Evolutionary conservation across 2,329 filamentous ascomycete species (phyloP).

Genomic region (Diaporthe velutina): DNA sequence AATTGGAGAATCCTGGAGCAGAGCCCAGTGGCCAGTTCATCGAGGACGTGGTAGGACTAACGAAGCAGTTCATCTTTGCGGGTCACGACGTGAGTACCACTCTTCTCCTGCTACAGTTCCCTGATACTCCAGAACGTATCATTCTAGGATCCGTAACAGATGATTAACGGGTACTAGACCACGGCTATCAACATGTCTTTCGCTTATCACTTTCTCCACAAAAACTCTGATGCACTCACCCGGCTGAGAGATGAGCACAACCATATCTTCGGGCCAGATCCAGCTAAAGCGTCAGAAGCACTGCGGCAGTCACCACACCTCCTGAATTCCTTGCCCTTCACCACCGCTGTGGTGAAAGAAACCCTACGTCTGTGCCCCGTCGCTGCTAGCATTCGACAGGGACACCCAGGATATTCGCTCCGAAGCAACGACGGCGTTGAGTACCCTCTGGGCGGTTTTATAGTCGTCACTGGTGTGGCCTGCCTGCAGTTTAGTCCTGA

Average conservation of each 20-base stretch:
- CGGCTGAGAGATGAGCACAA: slow-evolving; percentile 46
- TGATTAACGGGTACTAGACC: too few species aligned
- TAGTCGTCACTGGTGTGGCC: slow-evolving; percentile 40
- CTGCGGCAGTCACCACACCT: slow-evolving; percentile 57
- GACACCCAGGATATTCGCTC: slow-evolving; percentile 48
- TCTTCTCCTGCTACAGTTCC: too few species aligned
- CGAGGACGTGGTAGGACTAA: slow-evolving; percentile 38
- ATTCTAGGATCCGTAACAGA: too few species aligned
- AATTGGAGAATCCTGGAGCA: not conserved
- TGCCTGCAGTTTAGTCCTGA: slow-evolving; percentile 48
- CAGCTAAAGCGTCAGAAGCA: slow-evolving; percentile 49
- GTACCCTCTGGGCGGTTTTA: slow-evolving; percentile 52
- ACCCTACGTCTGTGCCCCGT: slow-evolving; percentile 65
- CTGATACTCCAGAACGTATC: too few species aligned
- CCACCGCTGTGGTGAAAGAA: slow-evolving; percentile 66
- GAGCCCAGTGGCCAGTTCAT: slow-evolving; percentile 14
- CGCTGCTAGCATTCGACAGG: slow-evolving; percentile 53
- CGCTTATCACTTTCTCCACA: slow-evolving; percentile 40
- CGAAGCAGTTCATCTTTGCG: slow-evolving; percentile 46
- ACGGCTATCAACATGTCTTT: slow-evolving; percentile 31
- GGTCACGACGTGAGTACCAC: too few species aligned
- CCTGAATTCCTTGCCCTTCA: slow-evolving; percentile 64
- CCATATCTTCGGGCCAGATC: slow-evolving; percentile 43
- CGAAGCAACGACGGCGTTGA: slow-evolving; percentile 49
- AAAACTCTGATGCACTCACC: slow-evolving; percentile 43